Evolutionary conservation across 2,329 filamentous ascomycete species (phyloP), one percentile per base, ranked within the genome.

Genomic region (Penicillium sp.): DNA sequence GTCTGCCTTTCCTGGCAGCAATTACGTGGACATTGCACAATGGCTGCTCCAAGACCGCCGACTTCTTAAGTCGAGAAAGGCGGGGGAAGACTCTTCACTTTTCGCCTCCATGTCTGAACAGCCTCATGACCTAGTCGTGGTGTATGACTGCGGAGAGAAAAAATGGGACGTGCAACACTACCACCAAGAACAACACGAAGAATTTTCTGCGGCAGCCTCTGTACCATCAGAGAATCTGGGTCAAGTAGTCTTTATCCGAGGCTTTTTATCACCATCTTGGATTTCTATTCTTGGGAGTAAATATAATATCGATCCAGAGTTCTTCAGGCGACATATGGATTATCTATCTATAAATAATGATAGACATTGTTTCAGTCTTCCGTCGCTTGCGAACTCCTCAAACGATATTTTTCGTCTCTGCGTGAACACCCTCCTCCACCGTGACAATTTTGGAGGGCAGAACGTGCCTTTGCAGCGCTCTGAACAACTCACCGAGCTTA

Each of bases 281-380:
- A 28, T 49, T 2, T 3, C 26, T 19, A 28, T 35, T n/a, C 46
- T 49, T 35, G 7, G 46, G 26, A 49, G 46, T 49, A 49, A 49
- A 49, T 49, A 49, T 49, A 49, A 33, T 49, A 49, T 49, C 14
- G 26, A 49, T 49, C 46, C 46, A 6, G 26, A 49, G 33, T 49
- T 49, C 10, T 49, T 49, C 33, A 30, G 46, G 46, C 46, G 26
- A 49, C 14, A 49, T 49, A 49, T 49, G 7, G 46, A 49, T 8
- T 49, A 33, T 3, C 46, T 49, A 4, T 49, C 46, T 49, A 49
- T 28, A 6, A 49, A 49, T 49, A n/a, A 49, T 16, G 14, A n/a
- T 5, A 49, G 46, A 10, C 46, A 49, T 16, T 33, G 26, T 49
- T 49, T 16, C 26, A 49, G 46, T 33, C 7, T 33, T 8, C 30